Conservation (phyloP, 352 stramenopile genomes). For the Plasmopara viticola region DNA sequence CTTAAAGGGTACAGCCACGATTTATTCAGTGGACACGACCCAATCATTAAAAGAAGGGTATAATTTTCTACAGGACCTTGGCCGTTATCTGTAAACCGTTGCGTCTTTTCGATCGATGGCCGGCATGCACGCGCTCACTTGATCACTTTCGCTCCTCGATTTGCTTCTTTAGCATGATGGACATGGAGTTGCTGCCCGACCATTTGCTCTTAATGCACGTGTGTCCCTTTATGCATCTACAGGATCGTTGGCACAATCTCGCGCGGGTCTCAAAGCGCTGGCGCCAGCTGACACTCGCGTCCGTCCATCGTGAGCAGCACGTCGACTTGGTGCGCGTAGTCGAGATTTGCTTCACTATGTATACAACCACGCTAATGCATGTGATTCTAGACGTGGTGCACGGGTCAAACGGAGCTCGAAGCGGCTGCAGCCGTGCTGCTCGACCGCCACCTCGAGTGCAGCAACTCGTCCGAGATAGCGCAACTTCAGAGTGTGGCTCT, state of each 20-base stretch:
- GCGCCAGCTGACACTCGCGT: conserved; percentile 47
- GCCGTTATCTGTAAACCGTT: conserved; percentile 4
- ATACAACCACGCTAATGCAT: not conserved
- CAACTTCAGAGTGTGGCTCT: conserved; percentile 45
- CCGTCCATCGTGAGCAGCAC: conserved; percentile 38
- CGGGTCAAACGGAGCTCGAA: conserved; percentile 54
- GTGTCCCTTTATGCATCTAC: conserved; percentile 49
- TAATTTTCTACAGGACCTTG: no score
- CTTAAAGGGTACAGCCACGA: not conserved
- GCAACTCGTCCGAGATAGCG: conserved; percentile 13
- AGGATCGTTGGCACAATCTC: conserved; percentile 50
- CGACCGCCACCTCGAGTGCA: conserved; percentile 6
- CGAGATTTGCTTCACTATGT: not conserved
- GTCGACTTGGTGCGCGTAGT: conserved; percentile 46
- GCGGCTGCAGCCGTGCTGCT: conserved; percentile 30
- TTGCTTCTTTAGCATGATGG: not conserved
- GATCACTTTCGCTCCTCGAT: not conserved
- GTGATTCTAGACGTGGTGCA: conserved; percentile 57
- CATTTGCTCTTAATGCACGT: conserved; percentile 39
- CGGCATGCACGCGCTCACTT: conserved; percentile 2
- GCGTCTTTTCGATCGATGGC: conserved; percentile 6
- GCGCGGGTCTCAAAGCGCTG: conserved; percentile 50
- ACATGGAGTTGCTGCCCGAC: conserved; percentile 35
- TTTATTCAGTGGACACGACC: not conserved
- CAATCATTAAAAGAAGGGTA: no score